Evolutionary conservation across 345 rosid species (phyloP), one percentile per base, ranked within the genome.

Genomic region (Pugionium dolabratum): DNA sequence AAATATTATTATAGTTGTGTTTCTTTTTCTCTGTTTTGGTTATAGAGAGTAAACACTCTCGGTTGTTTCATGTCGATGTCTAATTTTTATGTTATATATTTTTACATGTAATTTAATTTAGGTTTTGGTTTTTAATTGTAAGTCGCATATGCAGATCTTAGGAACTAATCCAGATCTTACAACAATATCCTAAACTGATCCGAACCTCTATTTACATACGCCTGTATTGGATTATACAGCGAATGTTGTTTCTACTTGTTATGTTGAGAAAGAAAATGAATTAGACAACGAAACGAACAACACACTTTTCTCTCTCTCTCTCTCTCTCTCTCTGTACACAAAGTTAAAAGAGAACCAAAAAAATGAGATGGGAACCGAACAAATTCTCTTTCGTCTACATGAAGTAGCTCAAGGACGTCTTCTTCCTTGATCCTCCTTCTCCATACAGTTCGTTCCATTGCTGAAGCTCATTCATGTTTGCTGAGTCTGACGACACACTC

Each of bases 381-480:
- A 59, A 41, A 73, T 66, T 10, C 36, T 35, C 26, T n/a, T 41
- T n/a, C 76, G 79, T 77, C 89, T 90, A 95, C 97, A 95, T 87
- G 79, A 90, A 95, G 77, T 95, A 95, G 83, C 99, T 95, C 9
- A 89, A 85, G 8, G 96, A 84, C 8, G 65, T 80, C 80, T 78
- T 91, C 85, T 88, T 95, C 72, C 97, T 90, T 1, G 99, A 87
- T 62, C 99, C 97, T 41, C 99, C 99, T 79, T 95, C 99, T 29
- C 99, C 99, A 9, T 95, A 95, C 42, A 95, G 62, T 47, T 95
- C 97, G 43, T 95, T 95, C 99, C 99, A 95, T 62, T 89, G 96
- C 32, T 86, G 84, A 29, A 95, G 89, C 75, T 95, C 99, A 41
- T 78, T 95, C 97, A 91, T 95, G 67, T 86, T 95, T 5, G 84